Conservation (phyloP, 192 early-diverging fungal genomes). For the Bifiguratus adelaidae region DNA sequence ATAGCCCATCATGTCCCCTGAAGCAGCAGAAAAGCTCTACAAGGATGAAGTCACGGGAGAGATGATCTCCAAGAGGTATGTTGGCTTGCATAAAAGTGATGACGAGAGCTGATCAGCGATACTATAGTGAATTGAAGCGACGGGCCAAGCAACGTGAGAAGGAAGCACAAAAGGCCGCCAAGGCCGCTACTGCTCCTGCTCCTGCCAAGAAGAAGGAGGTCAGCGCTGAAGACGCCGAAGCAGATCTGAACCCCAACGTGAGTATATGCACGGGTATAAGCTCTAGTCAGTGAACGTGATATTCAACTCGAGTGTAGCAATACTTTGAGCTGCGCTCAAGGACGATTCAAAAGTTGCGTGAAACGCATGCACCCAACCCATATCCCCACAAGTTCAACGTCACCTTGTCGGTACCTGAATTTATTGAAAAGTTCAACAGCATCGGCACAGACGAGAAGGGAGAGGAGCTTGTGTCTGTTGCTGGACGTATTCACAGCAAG, state of each 20-base stretch:
- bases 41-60: conserved; percentile 84
- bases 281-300: not conserved
- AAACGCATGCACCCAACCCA: conserved; percentile 73
- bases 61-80: conserved; percentile 86
- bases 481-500: conserved; percentile 95
- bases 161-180: conserved; percentile 59
- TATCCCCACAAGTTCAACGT: conserved; percentile 99
- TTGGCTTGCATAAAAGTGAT: conserved; percentile 6
- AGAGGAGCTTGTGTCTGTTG: conserved; percentile 60
- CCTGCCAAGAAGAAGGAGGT: conserved; percentile 29
- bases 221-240: conserved; percentile 64
- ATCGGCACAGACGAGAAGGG: conserved; percentile 60
- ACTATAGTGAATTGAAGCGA: conserved; percentile 80
- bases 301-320: conserved; percentile 31
- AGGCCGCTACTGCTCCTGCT: conserved; percentile 37
- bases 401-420: conserved; percentile 69
- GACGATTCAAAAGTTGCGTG: conserved; percentile 72
- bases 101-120: not conserved
- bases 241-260: conserved; percentile 79
- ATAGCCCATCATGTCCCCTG: no score
- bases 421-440: conserved; percentile 70
- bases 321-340: conserved; percentile 97
- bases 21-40: conserved; percentile 35
- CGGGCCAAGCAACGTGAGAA: conserved; percentile 83
- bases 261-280: conserved; percentile 5